These are phyloP conservation scores for Pseudozyma hubeiensis DNA, from an alignment of 1,284 basidiomycete genomes.

Conservation along the genomic window DNA sequence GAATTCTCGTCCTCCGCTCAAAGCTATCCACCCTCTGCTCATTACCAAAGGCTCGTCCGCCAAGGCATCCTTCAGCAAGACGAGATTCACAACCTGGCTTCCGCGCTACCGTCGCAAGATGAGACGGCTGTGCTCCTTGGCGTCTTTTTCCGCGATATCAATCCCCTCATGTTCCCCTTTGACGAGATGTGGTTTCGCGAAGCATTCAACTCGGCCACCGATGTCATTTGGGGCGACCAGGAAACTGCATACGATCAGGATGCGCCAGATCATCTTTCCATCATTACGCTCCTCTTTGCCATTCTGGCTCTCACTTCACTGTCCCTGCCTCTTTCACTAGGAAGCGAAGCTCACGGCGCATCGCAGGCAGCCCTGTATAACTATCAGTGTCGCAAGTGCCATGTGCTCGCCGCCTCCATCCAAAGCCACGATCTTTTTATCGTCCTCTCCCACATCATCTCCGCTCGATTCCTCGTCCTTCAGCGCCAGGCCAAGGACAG, in stretches of 20 bases:
- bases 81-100: constrained; percentile 13
- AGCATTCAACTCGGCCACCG: constrained; percentile 19
- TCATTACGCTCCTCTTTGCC: constrained; percentile 14
- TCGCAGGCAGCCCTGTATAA: constrained; percentile 13
- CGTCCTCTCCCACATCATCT: constrained; percentile 17
- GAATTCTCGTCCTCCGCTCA: constrained; percentile 27
- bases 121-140: constrained; percentile 13
- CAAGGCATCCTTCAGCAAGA: constrained; percentile 10
- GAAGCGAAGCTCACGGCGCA: constrained; percentile 12
- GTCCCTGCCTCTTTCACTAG: constrained; percentile 10
- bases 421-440: constrained; percentile 21
- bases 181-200: constrained; percentile 37
- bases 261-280: constrained; percentile 23
- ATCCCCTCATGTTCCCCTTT: constrained; percentile 33
- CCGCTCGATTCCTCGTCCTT: constrained; percentile 18
- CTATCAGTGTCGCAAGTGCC: constrained; percentile 4
- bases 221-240: constrained; percentile 20
- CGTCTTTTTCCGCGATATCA: constrained; percentile 39
- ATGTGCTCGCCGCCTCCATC: constrained; percentile 19
- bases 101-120: constrained; percentile 11
- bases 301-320: constrained; percentile 17
- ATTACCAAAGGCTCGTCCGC: constrained; percentile 27
- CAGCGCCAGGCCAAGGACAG: constrained; percentile 31
- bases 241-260: constrained; percentile 13
- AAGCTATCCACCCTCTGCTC: constrained; percentile 25